These are phyloP conservation scores for Chlorophyllum brunneum DNA, from an alignment of 768 basidiomycete species.

Conservation along the genomic window DNA sequence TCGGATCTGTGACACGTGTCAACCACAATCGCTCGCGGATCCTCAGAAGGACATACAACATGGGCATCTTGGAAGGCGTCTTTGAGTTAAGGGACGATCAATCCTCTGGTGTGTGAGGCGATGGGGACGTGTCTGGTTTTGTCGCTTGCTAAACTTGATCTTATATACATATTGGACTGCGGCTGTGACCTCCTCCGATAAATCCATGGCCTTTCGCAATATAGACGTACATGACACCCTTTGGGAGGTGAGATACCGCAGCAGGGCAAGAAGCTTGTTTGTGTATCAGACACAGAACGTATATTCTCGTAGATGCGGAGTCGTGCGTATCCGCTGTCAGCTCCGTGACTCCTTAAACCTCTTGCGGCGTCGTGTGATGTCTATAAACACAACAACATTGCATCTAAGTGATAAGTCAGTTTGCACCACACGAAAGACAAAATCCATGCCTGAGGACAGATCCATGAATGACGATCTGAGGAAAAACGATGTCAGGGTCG, in stretches of 20 bases:
- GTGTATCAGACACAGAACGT: not conserved
- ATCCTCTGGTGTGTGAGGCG: not conserved
- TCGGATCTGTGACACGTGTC: slow-evolving; percentile 50
- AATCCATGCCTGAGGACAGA: not conserved
- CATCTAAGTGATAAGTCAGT: not conserved
- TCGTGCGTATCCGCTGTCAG: not conserved
- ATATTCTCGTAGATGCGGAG: slow-evolving; percentile 6
- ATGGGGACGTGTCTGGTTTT: not conserved
- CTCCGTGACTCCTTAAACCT: not conserved
- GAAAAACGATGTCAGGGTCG: too few species aligned
- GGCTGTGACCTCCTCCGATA: not conserved
- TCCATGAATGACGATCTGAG: slow-evolving; percentile 2
- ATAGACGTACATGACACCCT: not conserved
- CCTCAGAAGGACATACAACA: slow-evolving; percentile 49
- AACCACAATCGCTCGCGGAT: not conserved
- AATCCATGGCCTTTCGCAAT: not conserved
- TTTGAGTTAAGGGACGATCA: slow-evolving; percentile 1
- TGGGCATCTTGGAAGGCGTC: slow-evolving; percentile 46
- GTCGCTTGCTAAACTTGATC: not conserved
- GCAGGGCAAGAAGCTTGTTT: slow-evolving; percentile 1
- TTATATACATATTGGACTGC: not conserved
- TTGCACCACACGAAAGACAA: not conserved
- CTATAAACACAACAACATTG: not conserved
- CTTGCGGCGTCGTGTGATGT: slow-evolving; percentile 3
- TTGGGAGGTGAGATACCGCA: slow-evolving; percentile 4